Percentiles rank a stretch among this genome's conserved stretches.
Evolutionary conservation across 2,329 filamentous ascomycete species (phyloP).

Genomic region (Diaporthe sp.): DNA sequence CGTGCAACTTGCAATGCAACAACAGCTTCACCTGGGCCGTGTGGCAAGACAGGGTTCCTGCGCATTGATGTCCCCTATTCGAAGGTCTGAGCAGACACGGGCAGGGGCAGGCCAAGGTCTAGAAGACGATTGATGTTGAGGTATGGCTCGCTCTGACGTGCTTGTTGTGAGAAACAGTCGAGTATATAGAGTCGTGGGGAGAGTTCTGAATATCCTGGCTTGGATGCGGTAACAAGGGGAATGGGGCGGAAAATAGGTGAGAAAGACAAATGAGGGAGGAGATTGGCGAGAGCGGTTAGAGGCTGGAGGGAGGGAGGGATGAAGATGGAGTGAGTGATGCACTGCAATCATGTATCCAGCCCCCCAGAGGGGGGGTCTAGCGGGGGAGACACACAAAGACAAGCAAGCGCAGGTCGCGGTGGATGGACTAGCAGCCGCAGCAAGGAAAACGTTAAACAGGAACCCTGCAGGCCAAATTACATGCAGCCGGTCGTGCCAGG

Average conservation of each 20-base stretch:
- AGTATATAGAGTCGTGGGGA: neutral
- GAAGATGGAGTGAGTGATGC: slow-evolving; percentile 15
- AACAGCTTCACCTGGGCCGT: neutral
- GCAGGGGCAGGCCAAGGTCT: neutral
- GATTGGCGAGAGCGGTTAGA: slow-evolving; percentile 28
- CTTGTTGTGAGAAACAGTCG: neutral
- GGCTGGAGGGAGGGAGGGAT: slow-evolving; percentile 20
- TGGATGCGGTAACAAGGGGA: neutral
- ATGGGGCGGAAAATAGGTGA: neutral
- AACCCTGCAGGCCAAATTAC: slow-evolving; percentile 22
- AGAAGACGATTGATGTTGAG: neutral
- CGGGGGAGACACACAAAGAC: neutral
- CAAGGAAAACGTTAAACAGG: slow-evolving; percentile 26
- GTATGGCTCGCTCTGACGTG: neutral
- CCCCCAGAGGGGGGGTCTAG: slow-evolving; percentile 1
- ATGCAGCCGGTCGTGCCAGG: neutral
- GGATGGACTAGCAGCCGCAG: slow-evolving; percentile 24
- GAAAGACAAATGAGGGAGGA: slow-evolving; percentile 27
- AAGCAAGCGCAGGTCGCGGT: slow-evolving; percentile 4
- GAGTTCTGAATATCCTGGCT: neutral
- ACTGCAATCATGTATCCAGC: neutral
- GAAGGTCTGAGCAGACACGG: slow-evolving; percentile 5
- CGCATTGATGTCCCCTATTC: slow-evolving; percentile 9
- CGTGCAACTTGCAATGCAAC: neutral
- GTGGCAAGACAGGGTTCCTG: slow-evolving; percentile 2